phyloP scores from a whole-genome alignment of 306 rosid genomes.

The Medicago lupulina region DNA sequence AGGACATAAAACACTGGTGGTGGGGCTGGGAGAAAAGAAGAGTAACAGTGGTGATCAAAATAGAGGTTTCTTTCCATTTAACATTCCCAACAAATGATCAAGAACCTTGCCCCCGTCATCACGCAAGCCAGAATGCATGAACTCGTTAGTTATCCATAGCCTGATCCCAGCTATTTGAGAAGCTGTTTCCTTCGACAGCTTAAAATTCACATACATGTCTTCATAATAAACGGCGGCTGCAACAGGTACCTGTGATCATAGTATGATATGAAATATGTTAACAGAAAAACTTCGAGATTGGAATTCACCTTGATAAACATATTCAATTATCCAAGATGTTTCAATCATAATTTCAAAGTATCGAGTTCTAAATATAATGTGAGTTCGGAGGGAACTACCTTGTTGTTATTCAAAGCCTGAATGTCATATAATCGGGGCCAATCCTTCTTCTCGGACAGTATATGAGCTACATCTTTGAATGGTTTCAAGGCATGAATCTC shows the following conservation, averaged over 20 bases:
- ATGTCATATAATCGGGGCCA: conserved; percentile 80
- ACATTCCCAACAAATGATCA: conserved; percentile 83
- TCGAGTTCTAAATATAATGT: background rate
- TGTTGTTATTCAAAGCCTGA: conserved; percentile 69
- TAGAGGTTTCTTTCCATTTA: conserved; percentile 86
- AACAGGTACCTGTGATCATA: conserved; percentile 76
- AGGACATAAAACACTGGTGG: background rate
- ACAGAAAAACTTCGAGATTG: background rate
- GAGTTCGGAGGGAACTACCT: conserved; percentile 53
- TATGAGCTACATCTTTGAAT: conserved; percentile 78
- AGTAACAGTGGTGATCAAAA: conserved; percentile 55
- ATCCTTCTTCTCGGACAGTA: conserved; percentile 80
- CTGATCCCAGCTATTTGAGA: conserved; percentile 83
- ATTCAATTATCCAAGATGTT: no score
- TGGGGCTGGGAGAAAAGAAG: conserved; percentile 3
- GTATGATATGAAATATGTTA: conserved; percentile 35
- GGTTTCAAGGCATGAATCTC: conserved; percentile 82
- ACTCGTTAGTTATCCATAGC: conserved; percentile 86
- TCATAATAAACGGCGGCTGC: conserved; percentile 94
- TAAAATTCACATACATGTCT: conserved; percentile 81
- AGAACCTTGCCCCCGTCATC: conserved; percentile 78
- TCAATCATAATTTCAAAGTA: background rate
- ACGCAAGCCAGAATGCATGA: conserved; percentile 95
- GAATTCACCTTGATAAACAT: background rate
- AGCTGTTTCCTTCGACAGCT: conserved; percentile 80